phyloP scores from a whole-genome alignment of 768 basidiomycete species.

The Mycena floridula region DNA sequence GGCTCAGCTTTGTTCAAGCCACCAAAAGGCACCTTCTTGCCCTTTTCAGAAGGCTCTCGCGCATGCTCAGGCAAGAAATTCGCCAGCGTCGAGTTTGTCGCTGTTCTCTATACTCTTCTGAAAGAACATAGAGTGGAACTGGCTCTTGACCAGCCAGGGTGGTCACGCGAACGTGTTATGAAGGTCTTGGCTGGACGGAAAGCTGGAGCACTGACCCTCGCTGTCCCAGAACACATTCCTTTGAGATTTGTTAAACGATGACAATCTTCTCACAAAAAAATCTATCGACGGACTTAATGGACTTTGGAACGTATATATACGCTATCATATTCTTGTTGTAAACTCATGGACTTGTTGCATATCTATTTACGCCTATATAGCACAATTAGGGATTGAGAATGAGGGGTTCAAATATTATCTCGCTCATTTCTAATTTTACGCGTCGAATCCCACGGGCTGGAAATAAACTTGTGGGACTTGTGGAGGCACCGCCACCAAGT shows the following conservation, averaged over 20 bases:
- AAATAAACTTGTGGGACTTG: too few species aligned
- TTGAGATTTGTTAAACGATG: constrained; percentile 2
- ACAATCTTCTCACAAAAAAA: too few species aligned
- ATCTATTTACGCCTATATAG: too few species aligned
- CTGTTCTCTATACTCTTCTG: constrained; percentile 5
- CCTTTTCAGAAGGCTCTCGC: constrained; percentile 10
- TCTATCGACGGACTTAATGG: too few species aligned
- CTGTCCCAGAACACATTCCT: constrained; percentile 5
- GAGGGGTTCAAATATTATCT: too few species aligned
- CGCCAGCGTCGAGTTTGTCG: constrained; percentile 7
- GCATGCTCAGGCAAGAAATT: constrained; percentile 10
- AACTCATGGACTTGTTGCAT: too few species aligned
- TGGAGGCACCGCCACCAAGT: too few species aligned
- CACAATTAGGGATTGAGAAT: too few species aligned
- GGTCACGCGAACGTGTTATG: constrained; percentile 1
- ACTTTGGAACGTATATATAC: too few species aligned
- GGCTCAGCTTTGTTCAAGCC: constrained; percentile 9
- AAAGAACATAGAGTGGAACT: constrained; percentile 2
- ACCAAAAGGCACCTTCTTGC: constrained; percentile 7
- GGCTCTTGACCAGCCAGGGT: constrained; percentile 1
- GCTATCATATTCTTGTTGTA: too few species aligned
- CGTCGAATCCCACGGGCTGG: too few species aligned
- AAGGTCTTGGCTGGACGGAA: constrained; percentile 4
- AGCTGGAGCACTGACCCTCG: constrained; percentile 6
- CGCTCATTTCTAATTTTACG: too few species aligned